Conservation (phyloP, 768 basidiomycete species). For the Ramaria sp. region DNA sequence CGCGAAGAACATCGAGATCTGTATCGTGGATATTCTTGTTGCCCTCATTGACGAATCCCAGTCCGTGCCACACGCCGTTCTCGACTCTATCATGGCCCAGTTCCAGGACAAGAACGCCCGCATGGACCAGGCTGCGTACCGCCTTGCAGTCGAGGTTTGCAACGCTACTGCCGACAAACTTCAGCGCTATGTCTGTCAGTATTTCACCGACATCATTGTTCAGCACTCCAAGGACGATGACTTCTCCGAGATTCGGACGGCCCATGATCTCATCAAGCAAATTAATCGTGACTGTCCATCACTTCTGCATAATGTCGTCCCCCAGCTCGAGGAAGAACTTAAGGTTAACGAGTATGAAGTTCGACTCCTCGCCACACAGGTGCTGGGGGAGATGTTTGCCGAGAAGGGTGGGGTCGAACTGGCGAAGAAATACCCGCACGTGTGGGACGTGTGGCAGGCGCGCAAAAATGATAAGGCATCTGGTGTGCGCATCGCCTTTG, state of each 20-base stretch:
- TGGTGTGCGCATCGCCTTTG: slow-evolving; percentile 64
- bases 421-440: slow-evolving; percentile 65
- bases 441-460: slow-evolving; percentile 79
- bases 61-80: slow-evolving; percentile 63
- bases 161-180: slow-evolving; percentile 76
- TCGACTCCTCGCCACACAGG: slow-evolving; percentile 73
- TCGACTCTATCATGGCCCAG: slow-evolving; percentile 76
- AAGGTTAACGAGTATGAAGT: slow-evolving; percentile 62
- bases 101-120: slow-evolving; percentile 70
- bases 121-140: slow-evolving; percentile 64
- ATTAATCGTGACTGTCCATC: slow-evolving; percentile 72
- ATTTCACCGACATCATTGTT: slow-evolving; percentile 86
- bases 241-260: slow-evolving; percentile 48
- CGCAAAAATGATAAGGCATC: slow-evolving; percentile 69
- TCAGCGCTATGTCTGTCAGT: slow-evolving; percentile 80
- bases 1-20: slow-evolving; percentile 74
- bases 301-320: slow-evolving; percentile 82
- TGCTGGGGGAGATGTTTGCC: slow-evolving; percentile 84
- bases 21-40: slow-evolving; percentile 82
- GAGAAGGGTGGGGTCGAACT: slow-evolving; percentile 67
- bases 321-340: slow-evolving; percentile 86
- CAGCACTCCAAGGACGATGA: slow-evolving; percentile 36
- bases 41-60: slow-evolving; percentile 83
- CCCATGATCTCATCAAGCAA: slow-evolving; percentile 79
- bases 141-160: slow-evolving; percentile 80